Conservation (phyloP, 352 stramenopile species). For the Phytophthora multivora region DNA sequence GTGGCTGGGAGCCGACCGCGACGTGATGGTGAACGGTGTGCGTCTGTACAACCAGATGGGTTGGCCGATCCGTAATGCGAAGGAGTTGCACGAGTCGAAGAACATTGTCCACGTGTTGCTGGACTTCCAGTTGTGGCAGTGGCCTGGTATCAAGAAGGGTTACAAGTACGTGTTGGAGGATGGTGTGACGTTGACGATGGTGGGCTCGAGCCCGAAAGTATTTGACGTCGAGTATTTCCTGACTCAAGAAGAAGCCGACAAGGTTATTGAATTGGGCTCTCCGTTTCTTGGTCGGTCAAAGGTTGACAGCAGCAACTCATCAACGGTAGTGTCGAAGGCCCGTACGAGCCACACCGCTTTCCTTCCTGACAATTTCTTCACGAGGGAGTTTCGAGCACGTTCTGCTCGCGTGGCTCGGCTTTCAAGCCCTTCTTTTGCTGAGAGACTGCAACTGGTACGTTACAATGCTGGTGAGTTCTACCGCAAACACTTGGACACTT, state of each 20-base stretch:
- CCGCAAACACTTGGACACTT: constrained; percentile 79
- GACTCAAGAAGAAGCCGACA: constrained; percentile 54
- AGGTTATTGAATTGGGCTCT: constrained; percentile 55
- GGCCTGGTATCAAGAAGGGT: constrained; percentile 80
- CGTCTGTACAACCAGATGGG: constrained; percentile 77
- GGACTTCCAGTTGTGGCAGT: constrained; percentile 86
- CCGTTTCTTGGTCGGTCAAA: constrained; percentile 61
- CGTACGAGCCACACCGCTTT: constrained; percentile 85
- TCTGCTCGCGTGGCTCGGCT: constrained; percentile 66
- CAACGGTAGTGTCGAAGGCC: constrained; percentile 54
- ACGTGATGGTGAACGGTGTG: constrained; percentile 71
- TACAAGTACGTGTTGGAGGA: constrained; percentile 78
- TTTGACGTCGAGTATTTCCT: constrained; percentile 75
- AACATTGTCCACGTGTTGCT: constrained; percentile 79
- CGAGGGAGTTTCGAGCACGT: constrained; percentile 67
- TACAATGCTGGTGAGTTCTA: constrained; percentile 84
- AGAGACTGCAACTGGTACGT: constrained; percentile 73
- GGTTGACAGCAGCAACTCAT: constrained; percentile 65
- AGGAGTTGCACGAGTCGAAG: constrained; percentile 51
- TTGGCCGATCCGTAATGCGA: constrained; percentile 49
- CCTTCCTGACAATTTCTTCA: constrained; percentile 62
- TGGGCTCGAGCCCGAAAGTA: constrained; percentile 68
- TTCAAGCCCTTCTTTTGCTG: constrained; percentile 62
- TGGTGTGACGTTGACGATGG: constrained; percentile 68
- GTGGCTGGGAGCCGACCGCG: constrained; percentile 69